phyloP scores from a whole-genome alignment of 2,329 filamentous ascomycete species.

The Cladosporium sp. region DNA sequence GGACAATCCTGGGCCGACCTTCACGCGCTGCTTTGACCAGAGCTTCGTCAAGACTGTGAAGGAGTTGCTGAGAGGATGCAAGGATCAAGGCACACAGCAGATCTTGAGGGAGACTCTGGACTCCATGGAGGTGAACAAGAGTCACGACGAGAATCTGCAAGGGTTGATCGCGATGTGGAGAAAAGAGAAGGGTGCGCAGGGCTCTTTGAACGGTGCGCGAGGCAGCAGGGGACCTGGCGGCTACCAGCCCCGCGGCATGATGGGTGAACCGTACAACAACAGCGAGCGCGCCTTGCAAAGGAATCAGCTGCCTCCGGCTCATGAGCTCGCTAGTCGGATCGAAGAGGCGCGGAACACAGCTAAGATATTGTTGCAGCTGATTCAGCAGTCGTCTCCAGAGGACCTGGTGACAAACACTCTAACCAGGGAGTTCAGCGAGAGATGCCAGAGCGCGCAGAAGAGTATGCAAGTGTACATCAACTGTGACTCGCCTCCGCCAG shows the following conservation, averaged over 20 bases:
- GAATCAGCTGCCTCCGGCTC: constrained; percentile 52
- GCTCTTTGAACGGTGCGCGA: constrained; percentile 15
- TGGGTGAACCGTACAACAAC: neutral
- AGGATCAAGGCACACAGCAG: constrained; percentile 72
- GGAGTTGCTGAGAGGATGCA: constrained; percentile 63
- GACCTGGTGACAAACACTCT: constrained; percentile 81
- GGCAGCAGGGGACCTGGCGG: constrained; percentile 8
- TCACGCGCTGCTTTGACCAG: constrained; percentile 83
- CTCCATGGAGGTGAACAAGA: constrained; percentile 65
- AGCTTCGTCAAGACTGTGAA: constrained; percentile 75
- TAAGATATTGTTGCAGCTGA: constrained; percentile 83
- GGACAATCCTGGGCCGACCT: constrained; percentile 84
- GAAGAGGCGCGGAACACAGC: constrained; percentile 89
- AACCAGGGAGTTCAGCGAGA: constrained; percentile 82
- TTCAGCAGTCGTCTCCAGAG: constrained; percentile 71
- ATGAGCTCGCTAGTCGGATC: constrained; percentile 74
- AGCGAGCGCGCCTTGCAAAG: constrained; percentile 1
- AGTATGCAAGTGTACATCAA: constrained; percentile 84
- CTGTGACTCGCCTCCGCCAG: constrained; percentile 69
- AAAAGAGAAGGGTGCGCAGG: constrained; percentile 62
- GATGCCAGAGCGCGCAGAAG: constrained; percentile 72
- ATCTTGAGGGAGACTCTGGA: constrained; percentile 84
- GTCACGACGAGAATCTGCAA: constrained; percentile 65
- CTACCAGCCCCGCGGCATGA: neutral
- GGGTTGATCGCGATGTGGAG: constrained; percentile 79